Base-by-base conservation (phyloP, 306 rosid genomes). In the Corylus avellana region DNA sequence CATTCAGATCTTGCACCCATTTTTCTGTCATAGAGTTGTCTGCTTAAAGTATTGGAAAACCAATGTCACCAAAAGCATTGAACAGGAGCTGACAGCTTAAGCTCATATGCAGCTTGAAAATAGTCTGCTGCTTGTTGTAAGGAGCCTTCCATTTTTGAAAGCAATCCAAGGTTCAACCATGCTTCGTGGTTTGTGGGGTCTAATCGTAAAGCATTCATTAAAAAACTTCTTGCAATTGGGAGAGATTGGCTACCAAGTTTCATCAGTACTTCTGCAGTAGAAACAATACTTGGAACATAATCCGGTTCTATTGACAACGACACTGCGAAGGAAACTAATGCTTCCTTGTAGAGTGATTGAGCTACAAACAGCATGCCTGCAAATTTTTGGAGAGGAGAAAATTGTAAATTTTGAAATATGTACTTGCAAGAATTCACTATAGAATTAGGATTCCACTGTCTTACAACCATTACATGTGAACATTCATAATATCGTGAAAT, bases 71-170 rank as follows among this genome's bases (percentile, higher is more conserved):
- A 77, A 67, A 90, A 86, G 72, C 85, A 78, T 84, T 79, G 89
- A 53, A 88, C 93, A 22, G 97, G 98, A 83, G 93, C 90, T 1
- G 96, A 90, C 57, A 81, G 73, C 80, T 92, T 75, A 69, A 90
- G 92, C 69, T 92, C 96, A 76, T 83, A 85, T 14, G 98, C 93
- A 77, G 93, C 97, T 85, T 92, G 97, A 82, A 94, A 92, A 87
- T 85, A 89, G 25, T 89, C 93, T 46, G 94, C 93, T 62, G 98
- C 94, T 83, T 92, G 89, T 76, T 81, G 93, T 44, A 86, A 67
- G 11, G 85, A 80, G 57, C 94, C 96, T 86, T 94, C 94, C 78
- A 25, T 84, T 83, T 87, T 94, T 1, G 92, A 88, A 64, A 92
- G 50, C 81, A 87, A 51, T 62, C 97, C 94, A 6, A 94, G 96